phyloP scores from a whole-genome alignment of 2,329 filamentous ascomycete genomes.

The Pseudocercospora macadamiae region DNA sequence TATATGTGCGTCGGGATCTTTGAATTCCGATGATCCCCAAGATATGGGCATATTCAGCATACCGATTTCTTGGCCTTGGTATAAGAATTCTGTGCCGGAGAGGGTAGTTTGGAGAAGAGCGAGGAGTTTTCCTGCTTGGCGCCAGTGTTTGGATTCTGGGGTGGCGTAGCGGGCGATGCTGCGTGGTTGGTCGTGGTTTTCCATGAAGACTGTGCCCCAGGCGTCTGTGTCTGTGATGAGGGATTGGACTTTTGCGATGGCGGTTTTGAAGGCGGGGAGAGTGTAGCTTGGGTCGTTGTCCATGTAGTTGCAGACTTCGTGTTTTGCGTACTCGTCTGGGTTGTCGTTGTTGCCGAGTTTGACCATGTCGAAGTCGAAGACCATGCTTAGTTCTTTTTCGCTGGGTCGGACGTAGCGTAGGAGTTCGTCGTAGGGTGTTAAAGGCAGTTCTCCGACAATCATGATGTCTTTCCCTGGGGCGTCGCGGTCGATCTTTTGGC shows the following conservation, averaged over 20 bases:
- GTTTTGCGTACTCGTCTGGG: slow-evolving; percentile 30
- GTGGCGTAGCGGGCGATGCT: slow-evolving; percentile 52
- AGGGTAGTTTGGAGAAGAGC: slow-evolving; percentile 61
- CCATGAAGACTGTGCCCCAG: slow-evolving; percentile 68
- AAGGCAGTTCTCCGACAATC: slow-evolving; percentile 58
- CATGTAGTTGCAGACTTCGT: slow-evolving; percentile 31
- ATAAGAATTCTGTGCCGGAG: slow-evolving; percentile 67
- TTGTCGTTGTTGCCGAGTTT: slow-evolving; percentile 46
- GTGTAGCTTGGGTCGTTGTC: slow-evolving; percentile 36
- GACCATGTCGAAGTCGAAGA: slow-evolving; percentile 71
- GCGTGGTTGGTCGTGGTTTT: slow-evolving; percentile 68
- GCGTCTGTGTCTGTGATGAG: slow-evolving; percentile 62
- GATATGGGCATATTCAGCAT: slow-evolving; percentile 65
- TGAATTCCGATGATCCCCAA: slow-evolving; percentile 49
- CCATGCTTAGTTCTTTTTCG: slow-evolving; percentile 67
- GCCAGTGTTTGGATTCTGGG: slow-evolving; percentile 40
- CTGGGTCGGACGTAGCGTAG: slow-evolving; percentile 56
- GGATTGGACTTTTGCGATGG: slow-evolving; percentile 30
- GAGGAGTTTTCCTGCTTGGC: slow-evolving; percentile 61
- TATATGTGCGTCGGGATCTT: slow-evolving; percentile 26
- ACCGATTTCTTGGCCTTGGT: slow-evolving; percentile 70
- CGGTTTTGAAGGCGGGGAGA: slow-evolving; percentile 28
- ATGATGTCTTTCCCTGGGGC: slow-evolving; percentile 41
- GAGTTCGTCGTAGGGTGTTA: slow-evolving; percentile 52
- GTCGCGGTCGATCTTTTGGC: slow-evolving; percentile 26